Evolutionary conservation across 768 basidiomycete genomes (phyloP).

Genomic region (Pluteus cervinus): DNA sequence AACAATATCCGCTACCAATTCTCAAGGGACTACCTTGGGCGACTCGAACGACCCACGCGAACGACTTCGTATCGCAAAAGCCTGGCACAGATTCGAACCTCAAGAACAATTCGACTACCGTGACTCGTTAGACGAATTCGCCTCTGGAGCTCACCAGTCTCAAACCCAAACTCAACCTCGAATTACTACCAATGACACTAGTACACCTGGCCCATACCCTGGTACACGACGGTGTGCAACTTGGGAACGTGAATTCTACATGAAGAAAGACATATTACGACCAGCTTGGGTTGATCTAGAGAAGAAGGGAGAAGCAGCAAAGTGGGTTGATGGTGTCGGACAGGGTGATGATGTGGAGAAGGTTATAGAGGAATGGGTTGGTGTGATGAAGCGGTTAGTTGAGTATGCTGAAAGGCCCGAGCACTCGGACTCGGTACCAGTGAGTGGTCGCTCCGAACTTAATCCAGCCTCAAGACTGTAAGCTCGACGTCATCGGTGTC

Average conservation of each 20-base stretch:
- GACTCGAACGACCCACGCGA: constrained; percentile 26
- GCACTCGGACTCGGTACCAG: no score
- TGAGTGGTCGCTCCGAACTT: no score
- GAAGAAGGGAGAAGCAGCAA: constrained; percentile 45
- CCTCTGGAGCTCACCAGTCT: constrained; percentile 22
- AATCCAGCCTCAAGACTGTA: no score
- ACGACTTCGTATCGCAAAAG: constrained; percentile 39
- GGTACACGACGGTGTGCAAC: constrained; percentile 29
- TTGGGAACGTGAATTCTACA: constrained; percentile 60
- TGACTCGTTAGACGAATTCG: constrained; percentile 49
- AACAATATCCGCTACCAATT: no score
- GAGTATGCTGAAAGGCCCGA: no score
- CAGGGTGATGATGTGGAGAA: no score
- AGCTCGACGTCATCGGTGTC: no score
- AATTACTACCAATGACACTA: constrained; percentile 2
- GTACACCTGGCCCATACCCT: constrained; percentile 5
- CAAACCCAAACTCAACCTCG: constrained; percentile 8
- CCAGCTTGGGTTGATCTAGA: constrained; percentile 55
- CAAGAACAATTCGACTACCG: constrained; percentile 66
- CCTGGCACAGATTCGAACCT: constrained; percentile 48
- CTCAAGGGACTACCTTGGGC: constrained; percentile 19
- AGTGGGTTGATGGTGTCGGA: constrained; percentile 63
- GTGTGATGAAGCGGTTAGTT: constrained; percentile 28
- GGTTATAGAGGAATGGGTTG: constrained; percentile 57
- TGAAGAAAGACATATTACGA: constrained; percentile 40